Conservation (phyloP, 495 filamentous ascomycete species). For the Rusavskia elegans region DNA sequence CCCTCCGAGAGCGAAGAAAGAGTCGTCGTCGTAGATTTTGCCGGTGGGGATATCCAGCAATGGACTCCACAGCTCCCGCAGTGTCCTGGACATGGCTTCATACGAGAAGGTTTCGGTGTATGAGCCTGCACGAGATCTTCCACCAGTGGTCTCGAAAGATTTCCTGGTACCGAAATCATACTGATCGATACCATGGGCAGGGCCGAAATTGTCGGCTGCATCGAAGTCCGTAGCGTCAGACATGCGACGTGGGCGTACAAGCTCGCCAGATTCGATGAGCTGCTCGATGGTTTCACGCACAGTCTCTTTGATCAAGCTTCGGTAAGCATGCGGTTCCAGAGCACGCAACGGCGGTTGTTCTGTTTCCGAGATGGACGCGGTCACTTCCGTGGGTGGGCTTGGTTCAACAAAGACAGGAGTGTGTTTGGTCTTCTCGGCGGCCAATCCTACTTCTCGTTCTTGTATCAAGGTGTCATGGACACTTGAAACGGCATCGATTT, state of each 20-base stretch:
- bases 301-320: not conserved
- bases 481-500: too few species aligned
- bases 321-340: not conserved
- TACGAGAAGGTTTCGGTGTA: not conserved
- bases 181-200: not conserved
- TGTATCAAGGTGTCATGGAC: too few species aligned
- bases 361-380: not conserved
- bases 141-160: not conserved
- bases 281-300: not conserved
- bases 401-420: not conserved
- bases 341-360: not conserved
- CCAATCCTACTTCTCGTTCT: too few species aligned
- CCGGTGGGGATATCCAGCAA: constrained; percentile 25
- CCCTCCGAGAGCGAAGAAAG: constrained; percentile 34
- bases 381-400: not conserved
- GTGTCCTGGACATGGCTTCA: constrained; percentile 13
- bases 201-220: too few species aligned
- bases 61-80: constrained; percentile 30
- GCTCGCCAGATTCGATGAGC: not conserved
- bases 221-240: not conserved
- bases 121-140: not conserved
- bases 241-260: not conserved
- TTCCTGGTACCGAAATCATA: not conserved
- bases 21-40: constrained; percentile 25
- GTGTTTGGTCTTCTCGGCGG: not conserved